These are phyloP conservation scores for Silene coronaria DNA, from an alignment of 179 eudicot species.

Conservation along the genomic window DNA sequence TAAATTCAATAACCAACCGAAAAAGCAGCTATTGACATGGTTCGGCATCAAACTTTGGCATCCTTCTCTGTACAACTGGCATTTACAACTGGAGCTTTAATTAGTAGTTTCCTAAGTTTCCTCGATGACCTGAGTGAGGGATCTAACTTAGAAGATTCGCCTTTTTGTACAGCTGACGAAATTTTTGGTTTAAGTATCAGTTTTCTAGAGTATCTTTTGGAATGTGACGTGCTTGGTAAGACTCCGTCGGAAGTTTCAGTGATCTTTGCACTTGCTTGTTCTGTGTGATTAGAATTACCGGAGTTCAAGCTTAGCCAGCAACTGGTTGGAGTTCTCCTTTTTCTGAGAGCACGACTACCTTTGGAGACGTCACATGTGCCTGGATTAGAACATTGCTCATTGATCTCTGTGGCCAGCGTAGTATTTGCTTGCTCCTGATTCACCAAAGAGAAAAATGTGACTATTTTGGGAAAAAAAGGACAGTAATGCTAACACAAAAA, in stretches of 20 bases:
- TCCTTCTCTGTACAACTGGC: slow-evolving; percentile 25
- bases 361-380: slow-evolving; percentile 20
- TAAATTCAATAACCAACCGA: background rate
- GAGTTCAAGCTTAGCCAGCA: slow-evolving; percentile 39
- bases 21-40: background rate
- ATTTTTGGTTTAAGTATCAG: slow-evolving; percentile 12
- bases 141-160: slow-evolving; percentile 16
- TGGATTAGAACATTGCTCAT: slow-evolving; percentile 17
- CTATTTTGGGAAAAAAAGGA: background rate
- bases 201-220: slow-evolving; percentile 14
- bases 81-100: slow-evolving; percentile 14
- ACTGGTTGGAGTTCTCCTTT: slow-evolving; percentile 7
- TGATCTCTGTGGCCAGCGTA: slow-evolving; percentile 2
- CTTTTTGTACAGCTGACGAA: slow-evolving; percentile 5
- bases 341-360: slow-evolving; percentile 16
- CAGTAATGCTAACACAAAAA: background rate
- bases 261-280: slow-evolving; percentile 13
- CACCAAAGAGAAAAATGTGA: background rate
- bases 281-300: slow-evolving; percentile 18
- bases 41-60: slow-evolving; percentile 9
- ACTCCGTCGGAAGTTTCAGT: slow-evolving; percentile 5
- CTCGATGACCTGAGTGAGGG: slow-evolving; percentile 11
- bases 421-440: slow-evolving; percentile 23
- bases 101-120: slow-evolving; percentile 18
- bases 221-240: background rate